Conservation (phyloP, 768 basidiomycete species). For the Xerocomus spinulosus region DNA sequence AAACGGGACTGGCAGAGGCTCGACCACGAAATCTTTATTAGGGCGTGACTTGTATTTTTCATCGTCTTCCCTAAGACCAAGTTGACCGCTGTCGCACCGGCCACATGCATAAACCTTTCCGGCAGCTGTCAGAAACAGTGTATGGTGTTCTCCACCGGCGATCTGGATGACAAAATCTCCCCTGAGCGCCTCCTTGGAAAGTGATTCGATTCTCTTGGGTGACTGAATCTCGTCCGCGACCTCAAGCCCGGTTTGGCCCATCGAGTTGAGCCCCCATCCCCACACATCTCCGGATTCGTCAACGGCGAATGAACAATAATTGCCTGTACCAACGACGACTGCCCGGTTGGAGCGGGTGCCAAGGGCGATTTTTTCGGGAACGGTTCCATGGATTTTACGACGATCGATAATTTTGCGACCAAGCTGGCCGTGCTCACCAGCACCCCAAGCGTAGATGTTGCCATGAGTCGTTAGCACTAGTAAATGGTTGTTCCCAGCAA, state of each 20-base stretch:
- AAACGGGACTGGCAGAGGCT: conserved; percentile 64
- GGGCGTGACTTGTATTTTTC: conserved; percentile 53
- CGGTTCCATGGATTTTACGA: conserved; percentile 83
- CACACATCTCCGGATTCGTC: conserved; percentile 79
- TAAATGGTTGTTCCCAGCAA: conserved; percentile 84
- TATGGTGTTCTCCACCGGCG: conserved; percentile 81
- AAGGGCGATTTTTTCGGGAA: conserved; percentile 82
- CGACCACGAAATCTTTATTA: conserved; percentile 55
- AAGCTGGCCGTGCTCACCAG: conserved; percentile 86
- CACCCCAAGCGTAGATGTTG: conserved; percentile 84
- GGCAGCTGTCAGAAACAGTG: conserved; percentile 78
- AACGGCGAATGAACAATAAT: conserved; percentile 87
- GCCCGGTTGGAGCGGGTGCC: conserved; percentile 60
- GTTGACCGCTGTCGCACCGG: conserved; percentile 76
- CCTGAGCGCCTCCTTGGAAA: conserved; percentile 57
- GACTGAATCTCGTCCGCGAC: conserved; percentile 49
- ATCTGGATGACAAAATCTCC: conserved; percentile 69
- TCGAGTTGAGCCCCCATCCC: conserved; percentile 95
- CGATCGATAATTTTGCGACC: conserved; percentile 88
- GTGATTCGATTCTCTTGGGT: conserved; percentile 59
- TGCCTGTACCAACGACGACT: conserved; percentile 72
- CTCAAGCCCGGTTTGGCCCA: conserved; percentile 74
- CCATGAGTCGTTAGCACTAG: conserved; percentile 87
- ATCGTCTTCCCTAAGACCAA: conserved; percentile 71
- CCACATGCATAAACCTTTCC: conserved; percentile 88